Base-by-base conservation (phyloP, 495 filamentous ascomycete genomes). In the Neurospora tetraspora region DNA sequence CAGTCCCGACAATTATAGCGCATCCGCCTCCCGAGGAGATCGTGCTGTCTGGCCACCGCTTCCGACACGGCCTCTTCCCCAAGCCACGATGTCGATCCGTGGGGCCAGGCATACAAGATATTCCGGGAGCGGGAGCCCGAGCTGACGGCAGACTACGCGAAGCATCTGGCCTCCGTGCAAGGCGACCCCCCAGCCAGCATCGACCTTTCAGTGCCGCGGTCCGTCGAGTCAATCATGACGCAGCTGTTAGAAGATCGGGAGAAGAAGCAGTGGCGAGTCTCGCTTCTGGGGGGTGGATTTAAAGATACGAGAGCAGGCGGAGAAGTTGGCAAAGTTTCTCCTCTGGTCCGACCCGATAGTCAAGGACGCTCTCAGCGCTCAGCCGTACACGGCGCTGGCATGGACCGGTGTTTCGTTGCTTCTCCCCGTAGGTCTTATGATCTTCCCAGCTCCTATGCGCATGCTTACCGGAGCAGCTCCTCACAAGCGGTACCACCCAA, bases 351-450 rank as follows among this genome's bases (percentile, higher is more conserved):
- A 79, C 31, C 31, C 53, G 27, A 71, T 80, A 23, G 73, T 82
- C 42, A 78, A 77, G 68, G 4, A 71, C 20, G 77, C 77, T 23
- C 27, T 81, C 7, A 79, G 75, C 69, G 61, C 76, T 42, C 76
- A 82, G 72, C 78, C 78, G 16, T 81, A 79, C 68, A 74, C 79
- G 14, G 79, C 78, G 61, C 70, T 81, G 40, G 80, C 78, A 10
- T 81, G 76, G 80, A 77, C 78, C 37, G 80, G 77, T 16, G 76
- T 79, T 53, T 77, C 74, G 23, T 65, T 81, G 27, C 74, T 81
- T 27, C 74, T 81, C 42, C 74, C 79, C 11, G 77, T 78, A 76
- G 71, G 77, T 77, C 18, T n/a, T 42, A 70, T 20, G 31, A 72
- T 71, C 36, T 34, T 42, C 42, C 71, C 71, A 43, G 4, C 71